Evolutionary conservation across 192 early-diverging fungal genomes (phyloP), one percentile per base, ranked within the genome.

Genomic region (Coemansia sp.): DNA sequence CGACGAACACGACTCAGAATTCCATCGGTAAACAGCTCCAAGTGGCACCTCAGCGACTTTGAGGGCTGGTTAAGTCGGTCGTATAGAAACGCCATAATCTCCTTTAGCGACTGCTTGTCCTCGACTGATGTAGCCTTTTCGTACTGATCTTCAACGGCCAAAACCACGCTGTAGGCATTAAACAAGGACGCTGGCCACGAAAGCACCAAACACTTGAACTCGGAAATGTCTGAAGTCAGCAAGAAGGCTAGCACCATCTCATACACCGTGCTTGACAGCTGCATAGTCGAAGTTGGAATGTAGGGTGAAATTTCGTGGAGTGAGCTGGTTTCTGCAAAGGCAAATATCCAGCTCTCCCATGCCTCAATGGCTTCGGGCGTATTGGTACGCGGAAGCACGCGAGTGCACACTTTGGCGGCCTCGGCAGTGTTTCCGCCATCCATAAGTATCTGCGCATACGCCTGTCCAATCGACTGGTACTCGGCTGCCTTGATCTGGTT

Each of bases 321-420:
- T 53, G 95, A 83, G 10, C 87, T 72, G 38, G 85, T 77, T 34
- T 94, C 89, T 10, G 89, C 87, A 81, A 98, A 98, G n/a, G 74
- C 84, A 69, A 89, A 92, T 4, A 98, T 82, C 95, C 94, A 96
- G 20, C 86, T 66, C 64, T 98, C 95, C 97, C 97, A 99, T 0
- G 62, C 69, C 22, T 62, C 69, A 21, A 37, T 60, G 0, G 72
- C 38, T 7, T 59, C 62, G 4, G 62, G 36, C 17, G 52, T 46
- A 28, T 50, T 57, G 8, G 12, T 26, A 1, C 90, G 74, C 10
- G 85, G 78, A 38, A 99, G 81, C 34, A 97, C 87, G 25, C 87
- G 90, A 11, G 85, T 69, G 64, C 92, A 93, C 21, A 87, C 81
- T 0, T 34, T 57, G 6, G 93, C 96, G 0, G 93, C 91, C 31